Evolutionary conservation across 768 basidiomycete genomes (phyloP), one percentile per base, ranked within the genome.

Genomic region (Termitomyces sp.): DNA sequence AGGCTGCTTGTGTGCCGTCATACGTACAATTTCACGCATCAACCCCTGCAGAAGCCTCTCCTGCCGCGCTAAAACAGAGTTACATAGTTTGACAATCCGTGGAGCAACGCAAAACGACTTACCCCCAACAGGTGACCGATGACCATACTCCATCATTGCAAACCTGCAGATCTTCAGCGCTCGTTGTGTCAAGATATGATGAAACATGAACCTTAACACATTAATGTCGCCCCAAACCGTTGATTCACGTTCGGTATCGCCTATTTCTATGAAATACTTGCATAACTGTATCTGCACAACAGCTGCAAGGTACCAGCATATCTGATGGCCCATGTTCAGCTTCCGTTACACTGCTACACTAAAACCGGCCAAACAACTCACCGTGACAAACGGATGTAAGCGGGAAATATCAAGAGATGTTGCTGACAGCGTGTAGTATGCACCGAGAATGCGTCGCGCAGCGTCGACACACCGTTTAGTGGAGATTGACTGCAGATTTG

Each of bases 271-370:
- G 69, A 87, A 89, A 68, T 91, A 87, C 69, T 91, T 92, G 81
- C 92, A 94, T 42, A 91, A 78, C 66, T 94, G 91, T 51, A 94
- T 86, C 69, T 92, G 88, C 4, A 94, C 90, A 5, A 91, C 91
- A 15, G 92, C 92, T 7, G 92, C 92, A 16, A 94, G 84, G 73
- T 94, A 94, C 92, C 92, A 94, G 71, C 91, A 92, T 50, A 94
- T 93, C 90, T 92, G 62, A 50, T 64, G 57, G 59, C 24, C 1
- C 3, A 28, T 40, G 57, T 66, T 55, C 5, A 62, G 53, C 11
- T 45, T 39, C 13, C 20, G 18, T 18, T 2, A 32, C 18, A 28
- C 28, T 2, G 22, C 22, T 1, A 4, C n/a, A 54, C 40, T 15
- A 35, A 11, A 52, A 22, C 4, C 44, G 12, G 54, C 65, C 36